Evolutionary conservation across 306 rosid genomes (phyloP).

Genomic region (Pterocarpus macrocarpus): DNA sequence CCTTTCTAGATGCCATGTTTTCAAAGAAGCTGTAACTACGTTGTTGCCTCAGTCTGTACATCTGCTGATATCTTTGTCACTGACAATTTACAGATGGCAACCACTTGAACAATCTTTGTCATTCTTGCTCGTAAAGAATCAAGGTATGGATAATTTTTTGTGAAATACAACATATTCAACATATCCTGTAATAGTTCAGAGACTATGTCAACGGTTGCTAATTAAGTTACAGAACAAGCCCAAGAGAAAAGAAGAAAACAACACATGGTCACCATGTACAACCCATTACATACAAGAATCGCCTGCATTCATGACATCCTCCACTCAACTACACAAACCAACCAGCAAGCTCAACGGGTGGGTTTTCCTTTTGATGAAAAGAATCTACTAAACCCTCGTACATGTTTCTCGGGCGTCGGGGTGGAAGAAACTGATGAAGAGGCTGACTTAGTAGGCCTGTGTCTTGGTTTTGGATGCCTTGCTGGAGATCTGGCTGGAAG

Average conservation of each 20-base stretch:
- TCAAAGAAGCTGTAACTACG: too few species aligned
- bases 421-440: conserved; percentile 77
- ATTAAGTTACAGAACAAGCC: conserved; percentile 57
- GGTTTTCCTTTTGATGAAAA: conserved; percentile 87
- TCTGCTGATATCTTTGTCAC: not conserved
- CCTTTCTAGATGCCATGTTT: too few species aligned
- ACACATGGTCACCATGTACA: conserved; percentile 80
- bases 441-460: conserved; percentile 78
- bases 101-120: not conserved
- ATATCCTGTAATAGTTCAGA: conserved; percentile 57
- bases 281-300: conserved; percentile 72
- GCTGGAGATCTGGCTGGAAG: conserved; percentile 65
- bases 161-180: conserved; percentile 51
- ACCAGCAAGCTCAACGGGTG: conserved; percentile 66
- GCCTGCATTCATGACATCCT: conserved; percentile 51
- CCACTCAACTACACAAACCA: conserved; percentile 57
- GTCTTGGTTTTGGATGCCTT: conserved; percentile 67
- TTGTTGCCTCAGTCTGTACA: too few species aligned
- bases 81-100: not conserved
- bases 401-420: conserved; percentile 90
- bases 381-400: conserved; percentile 91
- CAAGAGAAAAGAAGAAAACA: conserved; percentile 47
- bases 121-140: conserved; percentile 29
- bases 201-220: conserved; percentile 52
- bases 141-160: conserved; percentile 36